Conservation (phyloP, 108 stramenopile species). For the Schizochytrium sp. region DNA sequence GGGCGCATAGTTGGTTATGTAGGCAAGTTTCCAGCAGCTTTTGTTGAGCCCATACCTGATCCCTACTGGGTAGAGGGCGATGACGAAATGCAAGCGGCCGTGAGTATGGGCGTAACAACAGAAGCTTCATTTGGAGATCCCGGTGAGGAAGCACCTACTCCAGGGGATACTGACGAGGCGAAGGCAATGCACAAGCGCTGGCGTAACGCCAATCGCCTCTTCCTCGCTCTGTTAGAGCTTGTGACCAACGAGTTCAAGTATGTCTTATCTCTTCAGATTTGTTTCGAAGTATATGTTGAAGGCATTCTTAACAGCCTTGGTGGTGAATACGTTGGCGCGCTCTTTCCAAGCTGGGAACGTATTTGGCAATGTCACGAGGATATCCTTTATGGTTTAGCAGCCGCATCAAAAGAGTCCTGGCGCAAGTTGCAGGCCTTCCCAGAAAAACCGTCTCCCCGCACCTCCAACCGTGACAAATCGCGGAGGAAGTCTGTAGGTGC, state of each 20-base stretch:
- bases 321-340: not conserved
- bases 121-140: not conserved
- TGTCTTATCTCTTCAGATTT: not conserved
- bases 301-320: conserved; percentile 14
- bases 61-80: conserved; percentile 59
- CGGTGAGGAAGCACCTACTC: not conserved
- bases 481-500: conserved; percentile 20
- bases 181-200: conserved; percentile 49
- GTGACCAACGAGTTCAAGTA: conserved; percentile 55
- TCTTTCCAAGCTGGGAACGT: conserved; percentile 45
- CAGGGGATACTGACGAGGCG: not conserved
- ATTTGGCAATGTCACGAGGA: conserved; percentile 17
- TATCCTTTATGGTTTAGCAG: not conserved
- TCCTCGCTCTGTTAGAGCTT: conserved; percentile 44
- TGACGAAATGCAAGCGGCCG: conserved; percentile 5
- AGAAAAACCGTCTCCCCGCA: not conserved
- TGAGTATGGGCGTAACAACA: not conserved
- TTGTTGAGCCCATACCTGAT: conserved; percentile 19
- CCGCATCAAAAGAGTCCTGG: not conserved
- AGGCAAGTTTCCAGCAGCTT: conserved; percentile 53
- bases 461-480: not conserved
- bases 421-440: not conserved
- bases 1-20: not conserved
- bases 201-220: conserved; percentile 46
- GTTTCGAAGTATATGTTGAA: conserved; percentile 30